Evolutionary conservation across 108 stramenopile genomes (phyloP).

Genomic region (Phaeodactylum tricornutum): DNA sequence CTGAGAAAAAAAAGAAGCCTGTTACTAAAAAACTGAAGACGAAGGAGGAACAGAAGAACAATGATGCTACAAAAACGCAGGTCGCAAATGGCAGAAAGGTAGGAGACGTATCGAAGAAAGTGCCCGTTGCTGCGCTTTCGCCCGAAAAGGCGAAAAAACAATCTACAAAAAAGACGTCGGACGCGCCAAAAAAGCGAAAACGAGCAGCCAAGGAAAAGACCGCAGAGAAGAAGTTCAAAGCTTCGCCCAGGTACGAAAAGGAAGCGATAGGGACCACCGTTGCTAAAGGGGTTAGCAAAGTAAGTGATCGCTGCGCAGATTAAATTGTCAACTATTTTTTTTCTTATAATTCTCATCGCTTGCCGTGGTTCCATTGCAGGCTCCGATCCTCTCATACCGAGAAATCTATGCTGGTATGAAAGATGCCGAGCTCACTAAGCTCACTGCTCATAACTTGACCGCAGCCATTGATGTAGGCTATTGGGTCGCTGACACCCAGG

Average conservation of each 20-base stretch:
- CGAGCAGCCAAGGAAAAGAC: constrained; percentile 1
- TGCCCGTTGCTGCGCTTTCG: constrained; percentile 7
- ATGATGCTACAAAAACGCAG: too few species aligned
- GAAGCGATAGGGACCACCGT: constrained; percentile 21
- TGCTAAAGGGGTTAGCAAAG: constrained; percentile 23
- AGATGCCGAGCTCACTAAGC: constrained; percentile 28
- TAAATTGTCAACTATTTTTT: too few species aligned
- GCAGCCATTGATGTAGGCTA: constrained; percentile 23
- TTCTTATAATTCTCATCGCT: too few species aligned
- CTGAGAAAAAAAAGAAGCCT: constrained; percentile 40
- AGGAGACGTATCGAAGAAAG: constrained; percentile 10
- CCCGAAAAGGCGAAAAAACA: constrained; percentile 14
- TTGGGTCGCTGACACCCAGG: constrained; percentile 1
- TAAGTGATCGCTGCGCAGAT: too few species aligned
- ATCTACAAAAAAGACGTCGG: constrained; percentile 3
- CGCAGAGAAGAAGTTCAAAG: constrained; percentile 5
- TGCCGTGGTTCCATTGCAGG: too few species aligned
- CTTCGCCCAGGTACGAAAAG: constrained; percentile 9
- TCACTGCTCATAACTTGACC: constrained; percentile 9
- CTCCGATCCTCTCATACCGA: constrained; percentile 34
- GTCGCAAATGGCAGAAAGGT: constrained; percentile 11
- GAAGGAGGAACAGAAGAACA: constrained; percentile 15
- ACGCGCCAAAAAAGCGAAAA: constrained; percentile 8
- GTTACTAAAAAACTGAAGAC: constrained; percentile 19
- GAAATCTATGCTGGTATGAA: constrained; percentile 29